Base-by-base conservation (phyloP, 352 stramenopile species). In the Nothophytophthora sp. region DNA sequence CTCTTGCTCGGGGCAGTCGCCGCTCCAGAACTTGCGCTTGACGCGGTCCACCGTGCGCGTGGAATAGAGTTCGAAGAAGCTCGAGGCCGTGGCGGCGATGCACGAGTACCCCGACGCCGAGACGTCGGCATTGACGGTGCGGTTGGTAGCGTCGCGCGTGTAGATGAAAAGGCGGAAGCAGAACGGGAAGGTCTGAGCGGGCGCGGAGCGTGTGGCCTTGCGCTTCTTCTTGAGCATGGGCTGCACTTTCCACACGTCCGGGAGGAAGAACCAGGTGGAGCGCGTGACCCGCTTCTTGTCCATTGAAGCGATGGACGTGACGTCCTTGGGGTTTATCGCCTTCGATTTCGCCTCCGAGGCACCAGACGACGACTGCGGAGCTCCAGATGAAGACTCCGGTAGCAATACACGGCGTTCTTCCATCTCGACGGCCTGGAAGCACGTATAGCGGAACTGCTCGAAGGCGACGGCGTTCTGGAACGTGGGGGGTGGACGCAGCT, bases 161-260 rank as follows among this genome's bases (percentile, higher is more conserved):
- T 90, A 90, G 41, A 88, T 72, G 50, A 90, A 88, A 15, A 95
- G 67, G 35, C 81, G 81, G 49, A 92, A 95, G 61, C 83, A 95
- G 48, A 95, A 95, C 5, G 84, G 84, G 49, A 92, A 95, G 35
- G 80, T 89, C 60, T 95, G 81, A n/a, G 79, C 84, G 0, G 84
- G 84, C 1, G 70, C 65, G 12, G 84, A 90, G 18, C 81, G 77
- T 37, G 84, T 95, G 15, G 84, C 81, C 55, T 95, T 95, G 68
- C 84, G 81, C 61, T 95, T 95, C 66, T 95, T 95, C 62, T 92
- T 91, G 35, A 95, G 67, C 76, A 90, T 90, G 29, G 84, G 81
- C 60, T 92, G 81, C 33, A 95, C 80, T 48, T 95, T 95, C 84
- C 84, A 95, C 40, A 95, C 84, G 43, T 95, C 84, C 2, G 84